A percentile compares a stretch with the other conserved stretches of the same genome.
Evolutionary conservation across 768 basidiomycete genomes (phyloP).

Genomic region (Termitomyces sp.): DNA sequence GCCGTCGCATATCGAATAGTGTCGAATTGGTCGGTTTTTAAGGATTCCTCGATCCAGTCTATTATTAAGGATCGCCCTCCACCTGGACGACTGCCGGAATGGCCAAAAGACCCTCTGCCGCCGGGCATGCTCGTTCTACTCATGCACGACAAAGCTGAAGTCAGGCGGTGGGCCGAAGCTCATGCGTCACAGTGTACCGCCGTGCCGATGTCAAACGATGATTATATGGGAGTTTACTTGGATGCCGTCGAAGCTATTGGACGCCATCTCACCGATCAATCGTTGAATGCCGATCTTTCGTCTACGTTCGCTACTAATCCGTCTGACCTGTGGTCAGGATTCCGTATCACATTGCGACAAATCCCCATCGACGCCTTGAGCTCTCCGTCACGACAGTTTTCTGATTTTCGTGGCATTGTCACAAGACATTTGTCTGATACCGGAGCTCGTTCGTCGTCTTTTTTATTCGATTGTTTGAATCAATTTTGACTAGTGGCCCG

Average conservation of each 20-base stretch:
- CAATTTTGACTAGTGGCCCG: constrained; percentile 8
- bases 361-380: constrained; percentile 41
- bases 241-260: constrained; percentile 37
- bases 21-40: constrained; percentile 54
- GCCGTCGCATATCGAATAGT: constrained; percentile 57
- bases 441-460: constrained; percentile 48
- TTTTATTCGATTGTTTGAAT: constrained; percentile 6
- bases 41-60: constrained; percentile 38
- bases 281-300: constrained; percentile 4
- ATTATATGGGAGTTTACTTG: constrained; percentile 44
- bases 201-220: constrained; percentile 39
- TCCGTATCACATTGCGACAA: constrained; percentile 39
- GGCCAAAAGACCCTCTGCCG: constrained; percentile 57
- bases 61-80: constrained; percentile 35
- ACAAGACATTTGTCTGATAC: constrained; percentile 54
- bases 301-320: constrained; percentile 30
- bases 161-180: constrained; percentile 57
- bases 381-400: constrained; percentile 24
- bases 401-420: constrained; percentile 49
- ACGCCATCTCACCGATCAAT: constrained; percentile 6
- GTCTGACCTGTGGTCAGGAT: constrained; percentile 47
- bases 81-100: constrained; percentile 28
- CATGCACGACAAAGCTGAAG: constrained; percentile 37
- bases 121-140: constrained; percentile 56
- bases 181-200: constrained; percentile 33